phyloP scores from a whole-genome alignment of 225 moss, liverwort and hornwort species.

The Physcomitrellopsis africana region DNA sequence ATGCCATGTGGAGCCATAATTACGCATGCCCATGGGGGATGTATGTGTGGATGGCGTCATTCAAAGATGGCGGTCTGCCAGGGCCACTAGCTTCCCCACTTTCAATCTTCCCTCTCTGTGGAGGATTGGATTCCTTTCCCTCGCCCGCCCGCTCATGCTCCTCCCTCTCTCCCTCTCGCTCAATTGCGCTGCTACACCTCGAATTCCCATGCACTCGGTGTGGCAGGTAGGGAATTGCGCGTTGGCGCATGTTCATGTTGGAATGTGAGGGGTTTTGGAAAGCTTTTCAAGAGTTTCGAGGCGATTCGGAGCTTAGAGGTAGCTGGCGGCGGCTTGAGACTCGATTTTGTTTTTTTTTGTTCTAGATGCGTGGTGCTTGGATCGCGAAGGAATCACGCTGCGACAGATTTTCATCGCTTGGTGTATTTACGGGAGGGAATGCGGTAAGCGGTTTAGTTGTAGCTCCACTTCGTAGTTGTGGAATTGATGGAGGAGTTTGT shows the following conservation, averaged over 20 bases:
- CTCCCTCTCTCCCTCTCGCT: not conserved
- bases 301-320: not conserved
- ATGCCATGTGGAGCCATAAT: conserved; percentile 33
- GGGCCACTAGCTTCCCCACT: conserved; percentile 32
- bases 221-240: not conserved
- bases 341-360: not conserved
- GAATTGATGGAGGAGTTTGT: conserved; percentile 14
- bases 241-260: not conserved
- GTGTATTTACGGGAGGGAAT: not conserved
- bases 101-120: conserved; percentile 36
- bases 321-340: no score
- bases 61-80: conserved; percentile 32
- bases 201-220: not conserved
- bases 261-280: conserved; percentile 3
- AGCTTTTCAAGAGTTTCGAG: not conserved
- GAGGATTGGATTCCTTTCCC: conserved; percentile 20
- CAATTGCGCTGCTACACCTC: not conserved
- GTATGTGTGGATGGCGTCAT: conserved; percentile 5
- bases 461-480: not conserved
- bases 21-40: conserved; percentile 7
- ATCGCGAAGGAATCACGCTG: not conserved
- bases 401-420: not conserved
- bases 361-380: not conserved
- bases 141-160: not conserved
- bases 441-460: not conserved